A percentile compares a stretch with the other conserved stretches of the same genome.
Conservation (phyloP, 805 yeast genomes). For the Metschnikowia lochheadii region DNA sequence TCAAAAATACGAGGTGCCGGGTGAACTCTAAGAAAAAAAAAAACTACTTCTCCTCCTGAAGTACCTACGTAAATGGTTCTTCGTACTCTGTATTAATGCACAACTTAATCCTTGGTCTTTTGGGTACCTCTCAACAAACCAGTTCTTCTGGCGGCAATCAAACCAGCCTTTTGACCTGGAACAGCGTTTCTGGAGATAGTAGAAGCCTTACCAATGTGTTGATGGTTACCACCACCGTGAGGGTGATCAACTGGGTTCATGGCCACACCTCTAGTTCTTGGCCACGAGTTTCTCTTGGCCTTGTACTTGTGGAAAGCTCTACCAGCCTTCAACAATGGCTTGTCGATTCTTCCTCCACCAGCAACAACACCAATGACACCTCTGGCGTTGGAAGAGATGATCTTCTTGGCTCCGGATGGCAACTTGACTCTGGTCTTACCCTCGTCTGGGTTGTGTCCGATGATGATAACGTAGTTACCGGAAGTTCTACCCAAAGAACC, state of each 20-base stretch:
- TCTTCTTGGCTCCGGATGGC: conserved; percentile 96
- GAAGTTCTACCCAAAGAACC: conserved; percentile 99
- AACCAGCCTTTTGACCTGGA: conserved; percentile 99
- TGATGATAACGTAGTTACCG: conserved; percentile 98
- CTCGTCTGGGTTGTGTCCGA: conserved; percentile 99
- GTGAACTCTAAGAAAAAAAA: no score
- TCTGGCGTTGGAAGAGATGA: conserved; percentile 92
- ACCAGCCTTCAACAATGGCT: conserved; percentile 99
- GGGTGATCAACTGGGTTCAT: conserved; percentile 99
- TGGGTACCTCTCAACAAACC: conserved; percentile 99
- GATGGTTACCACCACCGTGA: conserved; percentile 99
- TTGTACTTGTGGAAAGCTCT: conserved; percentile 83
- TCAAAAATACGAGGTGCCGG: no score
- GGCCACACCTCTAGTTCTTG: conserved; percentile 99
- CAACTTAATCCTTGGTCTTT: conserved; percentile 53
- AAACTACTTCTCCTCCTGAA: not conserved
- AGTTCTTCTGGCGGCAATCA: conserved; percentile 99
- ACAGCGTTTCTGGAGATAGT: conserved; percentile 99
- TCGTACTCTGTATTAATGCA: conserved; percentile 19
- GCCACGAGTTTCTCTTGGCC: conserved; percentile 89
- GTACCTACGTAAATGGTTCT: not conserved
- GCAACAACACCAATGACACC: conserved; percentile 99
- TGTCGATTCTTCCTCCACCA: conserved; percentile 99
- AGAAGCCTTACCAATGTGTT: conserved; percentile 97
- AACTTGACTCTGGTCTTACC: conserved; percentile 95